phyloP scores from a whole-genome alignment of 345 rosid species.

The Abelmoschus esculentus region DNA sequence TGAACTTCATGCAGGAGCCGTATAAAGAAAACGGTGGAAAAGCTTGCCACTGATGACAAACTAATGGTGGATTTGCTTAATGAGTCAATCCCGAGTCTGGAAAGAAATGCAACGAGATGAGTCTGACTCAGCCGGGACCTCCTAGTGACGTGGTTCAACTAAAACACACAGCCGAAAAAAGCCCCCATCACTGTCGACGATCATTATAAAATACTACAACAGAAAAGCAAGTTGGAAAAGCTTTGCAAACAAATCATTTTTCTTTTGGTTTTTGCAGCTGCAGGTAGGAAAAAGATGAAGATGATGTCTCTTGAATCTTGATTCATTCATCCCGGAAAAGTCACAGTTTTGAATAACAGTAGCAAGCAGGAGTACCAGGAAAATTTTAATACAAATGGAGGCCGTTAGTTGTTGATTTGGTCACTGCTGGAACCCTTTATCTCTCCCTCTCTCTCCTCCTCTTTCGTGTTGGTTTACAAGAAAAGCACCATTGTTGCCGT shows the following conservation, averaged over 20 bases:
- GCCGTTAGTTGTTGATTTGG: conserved; percentile 12
- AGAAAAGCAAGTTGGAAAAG: background rate
- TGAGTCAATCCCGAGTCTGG: background rate
- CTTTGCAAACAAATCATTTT: background rate
- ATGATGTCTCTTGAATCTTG: background rate
- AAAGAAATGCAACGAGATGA: background rate
- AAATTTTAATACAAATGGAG: background rate
- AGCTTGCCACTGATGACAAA: too few species aligned
- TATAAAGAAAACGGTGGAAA: too few species aligned
- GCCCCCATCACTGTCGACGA: background rate
- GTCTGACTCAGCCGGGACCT: background rate
- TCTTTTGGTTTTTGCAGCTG: background rate
- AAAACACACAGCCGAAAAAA: background rate
- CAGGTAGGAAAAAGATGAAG: background rate
- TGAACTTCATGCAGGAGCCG: too few species aligned
- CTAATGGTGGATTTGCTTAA: background rate
- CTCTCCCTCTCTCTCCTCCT: background rate
- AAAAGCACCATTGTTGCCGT: conserved; percentile 11
- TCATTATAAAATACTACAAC: background rate
- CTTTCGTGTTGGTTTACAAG: conserved; percentile 18
- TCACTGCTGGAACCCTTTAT: conserved; percentile 1
- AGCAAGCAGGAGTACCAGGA: background rate
- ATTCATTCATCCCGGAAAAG: background rate
- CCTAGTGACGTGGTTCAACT: background rate
- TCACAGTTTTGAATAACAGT: background rate